These are phyloP conservation scores for Fusarium pilosicola DNA, from an alignment of 2,329 filamentous ascomycete species.

Conservation along the genomic window DNA sequence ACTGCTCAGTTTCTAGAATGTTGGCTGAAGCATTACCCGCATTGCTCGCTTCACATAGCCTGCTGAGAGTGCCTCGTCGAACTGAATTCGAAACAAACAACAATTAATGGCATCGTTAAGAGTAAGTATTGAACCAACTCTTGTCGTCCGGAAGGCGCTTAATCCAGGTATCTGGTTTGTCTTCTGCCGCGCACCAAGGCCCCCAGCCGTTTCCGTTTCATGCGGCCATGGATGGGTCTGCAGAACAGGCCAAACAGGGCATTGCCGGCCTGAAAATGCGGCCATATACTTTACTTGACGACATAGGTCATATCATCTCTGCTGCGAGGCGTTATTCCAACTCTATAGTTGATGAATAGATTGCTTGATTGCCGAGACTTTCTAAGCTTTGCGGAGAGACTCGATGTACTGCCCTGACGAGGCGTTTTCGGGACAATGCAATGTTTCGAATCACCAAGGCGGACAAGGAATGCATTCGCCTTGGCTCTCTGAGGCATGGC, in stretches of 20 bases:
- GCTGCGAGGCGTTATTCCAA: slow-evolving; percentile 8
- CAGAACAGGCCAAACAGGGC: slow-evolving; percentile 6
- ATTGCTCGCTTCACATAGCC: slow-evolving; percentile 7
- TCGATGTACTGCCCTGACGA: background rate
- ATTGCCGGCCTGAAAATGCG: slow-evolving; percentile 13
- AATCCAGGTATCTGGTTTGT: slow-evolving; percentile 38
- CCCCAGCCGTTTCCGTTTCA: slow-evolving; percentile 13
- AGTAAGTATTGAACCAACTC: background rate
- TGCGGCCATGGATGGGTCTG: slow-evolving; percentile 10
- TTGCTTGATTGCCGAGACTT: background rate
- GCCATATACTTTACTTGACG: slow-evolving; percentile 2
- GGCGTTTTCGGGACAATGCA: background rate
- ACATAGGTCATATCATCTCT: background rate
- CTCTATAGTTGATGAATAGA: background rate
- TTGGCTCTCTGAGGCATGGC: background rate
- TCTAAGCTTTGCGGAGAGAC: background rate
- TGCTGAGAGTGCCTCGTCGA: slow-evolving; percentile 24
- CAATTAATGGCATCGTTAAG: background rate
- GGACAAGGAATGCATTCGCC: slow-evolving; percentile 10
- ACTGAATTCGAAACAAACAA: background rate
- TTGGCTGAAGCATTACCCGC: background rate
- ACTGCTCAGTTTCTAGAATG: background rate
- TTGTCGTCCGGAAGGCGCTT: slow-evolving; percentile 33
- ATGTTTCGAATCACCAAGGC: background rate
- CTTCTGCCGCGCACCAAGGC: slow-evolving; percentile 30